Evolutionary conservation across 176 grass and related monocot species (phyloP), one percentile per base, ranked within the genome.

Genomic region (Cocos nucifera): DNA sequence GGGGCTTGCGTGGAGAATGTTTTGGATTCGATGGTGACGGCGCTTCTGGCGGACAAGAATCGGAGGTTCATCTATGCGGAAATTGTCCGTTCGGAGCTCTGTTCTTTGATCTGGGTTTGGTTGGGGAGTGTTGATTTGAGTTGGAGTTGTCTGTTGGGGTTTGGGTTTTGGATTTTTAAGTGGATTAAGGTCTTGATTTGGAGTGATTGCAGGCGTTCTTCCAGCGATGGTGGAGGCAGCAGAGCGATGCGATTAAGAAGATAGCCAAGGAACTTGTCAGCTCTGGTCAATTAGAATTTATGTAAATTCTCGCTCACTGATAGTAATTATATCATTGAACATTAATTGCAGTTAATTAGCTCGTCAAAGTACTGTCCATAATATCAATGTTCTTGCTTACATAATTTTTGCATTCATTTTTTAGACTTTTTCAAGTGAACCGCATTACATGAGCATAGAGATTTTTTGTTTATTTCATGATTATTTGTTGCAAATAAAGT

Each of bases 201-300:
- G 19, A 44, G 35, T 44, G 35, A 39, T 68, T 75, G 39, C 58
- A 95, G 89, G 85, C 85, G 2, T 95, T 95, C 66, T 95, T 95
- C 79, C 89, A 95, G 72, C 79, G 83, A 65, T 96, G 83, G 86
- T 95, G 89, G 89, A 76, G 89, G 63, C 77, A 89, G 76, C 89
- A 95, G 73, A 95, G 75, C 5, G 66, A 86, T 19, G 65, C 50
- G 17, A 82, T 83, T 27, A 89, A 95, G 73, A 72, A 95, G 64
- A 89, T 50, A 0, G 82, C 89, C 27, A 95, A 95, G 69, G 79
- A 54, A 58, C 77, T 95, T 3, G 71, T 95, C 64, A 78, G 69
- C 69, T 86, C 89, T 65, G 89, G 89, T 5, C 85, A 76, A 63
- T 35, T 95, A 69, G 89, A 95, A 64, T 78, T 95, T 17, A 95